Evolutionary conservation across 176 grass and related monocot species (phyloP).

Genomic region (Oryza meyeriana): DNA sequence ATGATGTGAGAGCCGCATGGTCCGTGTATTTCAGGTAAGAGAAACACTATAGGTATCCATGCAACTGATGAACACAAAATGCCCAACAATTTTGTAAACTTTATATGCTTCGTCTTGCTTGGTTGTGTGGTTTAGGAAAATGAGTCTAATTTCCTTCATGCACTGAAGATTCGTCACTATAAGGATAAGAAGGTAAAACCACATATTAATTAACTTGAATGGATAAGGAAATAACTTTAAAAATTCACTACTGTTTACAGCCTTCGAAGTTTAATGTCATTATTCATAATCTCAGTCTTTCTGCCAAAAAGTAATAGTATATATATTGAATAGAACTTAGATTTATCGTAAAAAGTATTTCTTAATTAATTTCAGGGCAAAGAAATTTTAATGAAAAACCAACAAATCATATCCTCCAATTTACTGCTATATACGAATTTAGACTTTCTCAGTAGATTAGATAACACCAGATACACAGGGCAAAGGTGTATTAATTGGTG

Average conservation of each 20-base stretch:
- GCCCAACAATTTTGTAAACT: background rate
- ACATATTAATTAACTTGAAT: background rate
- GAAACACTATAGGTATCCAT: background rate
- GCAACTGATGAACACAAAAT: background rate
- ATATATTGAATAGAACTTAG: background rate
- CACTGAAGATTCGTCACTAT: background rate
- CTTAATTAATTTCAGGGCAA: background rate
- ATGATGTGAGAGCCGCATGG: background rate
- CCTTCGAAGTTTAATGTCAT: background rate
- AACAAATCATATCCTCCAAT: background rate
- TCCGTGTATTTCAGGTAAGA: conserved; percentile 15
- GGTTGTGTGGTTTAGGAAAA: background rate
- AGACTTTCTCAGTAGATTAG: background rate
- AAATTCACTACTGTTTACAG: background rate
- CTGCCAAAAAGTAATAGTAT: background rate
- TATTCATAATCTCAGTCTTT: background rate
- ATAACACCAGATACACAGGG: background rate
- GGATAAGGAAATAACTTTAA: background rate
- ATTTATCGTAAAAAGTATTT: background rate
- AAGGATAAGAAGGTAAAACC: background rate
- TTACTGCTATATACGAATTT: background rate
- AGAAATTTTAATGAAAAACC: background rate
- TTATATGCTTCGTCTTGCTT: background rate
- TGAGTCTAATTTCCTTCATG: background rate
- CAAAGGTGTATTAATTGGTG: background rate